A percentile compares a stretch with the other conserved stretches of the same genome.
Evolutionary conservation across 176 grass and related monocot genomes (phyloP).

Genomic region (Carex kokanica): DNA sequence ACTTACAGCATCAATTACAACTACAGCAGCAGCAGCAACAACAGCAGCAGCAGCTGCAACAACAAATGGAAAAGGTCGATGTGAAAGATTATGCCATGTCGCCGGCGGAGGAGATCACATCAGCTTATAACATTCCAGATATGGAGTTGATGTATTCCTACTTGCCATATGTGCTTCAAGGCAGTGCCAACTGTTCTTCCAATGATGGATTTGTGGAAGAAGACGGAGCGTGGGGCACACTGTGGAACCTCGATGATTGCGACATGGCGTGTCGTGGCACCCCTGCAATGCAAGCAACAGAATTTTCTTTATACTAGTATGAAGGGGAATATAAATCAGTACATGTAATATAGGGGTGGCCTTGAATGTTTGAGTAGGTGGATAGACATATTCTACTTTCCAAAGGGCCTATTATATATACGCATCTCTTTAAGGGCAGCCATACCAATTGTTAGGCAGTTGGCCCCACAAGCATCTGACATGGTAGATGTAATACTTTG

Average conservation of each 20-base stretch:
- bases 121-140: constrained; percentile 35
- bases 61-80: neutral
- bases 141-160: constrained; percentile 51
- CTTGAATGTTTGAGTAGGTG: constrained; percentile 21
- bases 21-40: no score
- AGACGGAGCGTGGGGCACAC: constrained; percentile 67
- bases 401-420: constrained; percentile 10
- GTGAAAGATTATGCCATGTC: constrained; percentile 37
- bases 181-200: constrained; percentile 2
- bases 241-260: constrained; percentile 80
- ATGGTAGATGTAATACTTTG: no score
- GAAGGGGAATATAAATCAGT: constrained; percentile 29
- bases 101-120: constrained; percentile 24
- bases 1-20: neutral
- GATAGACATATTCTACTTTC: constrained; percentile 21
- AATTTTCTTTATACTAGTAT: constrained; percentile 33
- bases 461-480: no score
- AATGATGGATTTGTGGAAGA: constrained; percentile 46
- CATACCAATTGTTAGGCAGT: no score
- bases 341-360: constrained; percentile 21
- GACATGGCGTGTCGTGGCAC: constrained; percentile 19
- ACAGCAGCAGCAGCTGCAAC: neutral
- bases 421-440: no score
- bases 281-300: constrained; percentile 16
- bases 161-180: constrained; percentile 37